phyloP scores from a whole-genome alignment of 2,329 filamentous ascomycete species.

The Stagonosporopsis tanaceti region DNA sequence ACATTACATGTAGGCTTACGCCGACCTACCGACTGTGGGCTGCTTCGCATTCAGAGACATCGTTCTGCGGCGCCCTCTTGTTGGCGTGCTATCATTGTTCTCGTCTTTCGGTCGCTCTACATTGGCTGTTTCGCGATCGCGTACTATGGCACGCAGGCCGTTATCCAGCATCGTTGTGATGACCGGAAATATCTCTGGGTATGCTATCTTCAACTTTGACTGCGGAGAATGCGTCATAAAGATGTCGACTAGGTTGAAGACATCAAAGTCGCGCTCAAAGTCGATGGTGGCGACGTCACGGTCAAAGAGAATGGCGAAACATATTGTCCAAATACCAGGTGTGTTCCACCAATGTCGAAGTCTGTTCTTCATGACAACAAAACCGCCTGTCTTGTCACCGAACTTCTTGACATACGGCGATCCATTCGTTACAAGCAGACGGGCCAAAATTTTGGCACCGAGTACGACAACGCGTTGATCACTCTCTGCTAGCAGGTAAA shows the following conservation, averaged over 20 bases:
- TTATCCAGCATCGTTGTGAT: conserved; percentile 88
- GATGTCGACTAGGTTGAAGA: conserved; percentile 74
- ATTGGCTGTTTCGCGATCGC: conserved; percentile 41
- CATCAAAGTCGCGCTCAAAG: conserved; percentile 76
- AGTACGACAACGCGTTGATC: conserved; percentile 83
- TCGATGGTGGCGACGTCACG: conserved; percentile 79
- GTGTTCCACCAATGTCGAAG: conserved; percentile 90
- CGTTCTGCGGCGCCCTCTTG: conserved; percentile 63
- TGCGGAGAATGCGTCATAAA: conserved; percentile 61
- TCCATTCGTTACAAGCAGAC: conserved; percentile 84
- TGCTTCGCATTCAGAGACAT: conserved; percentile 72
- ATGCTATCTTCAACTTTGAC: conserved; percentile 68
- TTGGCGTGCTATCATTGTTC: conserved; percentile 30
- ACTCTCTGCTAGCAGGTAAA: conserved; percentile 88
- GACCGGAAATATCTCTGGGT: conserved; percentile 80
- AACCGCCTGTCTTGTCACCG: conserved; percentile 83
- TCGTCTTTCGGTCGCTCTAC: conserved; percentile 25
- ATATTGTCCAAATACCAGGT: conserved; percentile 83
- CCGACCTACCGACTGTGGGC: conserved; percentile 41
- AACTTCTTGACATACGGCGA: conserved; percentile 85
- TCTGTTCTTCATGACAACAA: conserved; percentile 81
- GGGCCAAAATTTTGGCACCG: conserved; percentile 81
- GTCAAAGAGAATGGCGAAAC: conserved; percentile 88
- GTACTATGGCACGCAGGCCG: conserved; percentile 68
- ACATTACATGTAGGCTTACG: rapidly evolving